Percentiles rank a stretch among this genome's conserved stretches.
Conservation (phyloP, 805 yeast genomes). For the Suhomyces sp. region DNA sequence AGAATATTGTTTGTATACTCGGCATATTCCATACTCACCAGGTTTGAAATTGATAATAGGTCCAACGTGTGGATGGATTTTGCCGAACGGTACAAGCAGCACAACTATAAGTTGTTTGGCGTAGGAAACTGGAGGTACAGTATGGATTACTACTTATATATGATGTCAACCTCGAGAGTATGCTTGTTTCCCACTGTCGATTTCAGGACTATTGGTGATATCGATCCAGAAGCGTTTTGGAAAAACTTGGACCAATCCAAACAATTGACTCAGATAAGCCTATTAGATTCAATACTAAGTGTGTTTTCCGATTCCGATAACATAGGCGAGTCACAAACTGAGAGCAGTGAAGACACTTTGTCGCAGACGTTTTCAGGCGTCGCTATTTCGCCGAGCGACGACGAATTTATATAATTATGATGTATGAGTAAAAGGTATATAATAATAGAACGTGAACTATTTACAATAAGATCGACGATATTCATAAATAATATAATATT, state of each 20-base stretch:
- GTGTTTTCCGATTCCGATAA: neutral
- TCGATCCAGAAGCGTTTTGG: constrained; percentile 3
- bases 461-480: too few species aligned
- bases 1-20: constrained; percentile 22
- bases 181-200: constrained; percentile 1
- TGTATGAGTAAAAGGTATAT: too few species aligned
- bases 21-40: constrained; percentile 16
- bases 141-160: constrained; percentile 12
- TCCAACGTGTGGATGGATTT: constrained; percentile 31
- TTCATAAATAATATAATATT: too few species aligned
- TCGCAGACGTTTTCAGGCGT: neutral
- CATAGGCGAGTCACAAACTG: neutral
- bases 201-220: neutral
- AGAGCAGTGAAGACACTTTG: neutral
- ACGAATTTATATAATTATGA: too few species aligned
- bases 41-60: constrained; percentile 19
- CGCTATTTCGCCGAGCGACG: neutral
- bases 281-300: neutral
- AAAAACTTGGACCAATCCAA: neutral
- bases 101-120: constrained; percentile 10
- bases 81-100: constrained; percentile 17
- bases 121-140: constrained; percentile 10
- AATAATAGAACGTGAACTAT: too few species aligned
- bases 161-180: neutral
- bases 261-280: neutral